Evolutionary conservation across 306 rosid genomes (phyloP).

Genomic region (Ochetophila trinervis): DNA sequence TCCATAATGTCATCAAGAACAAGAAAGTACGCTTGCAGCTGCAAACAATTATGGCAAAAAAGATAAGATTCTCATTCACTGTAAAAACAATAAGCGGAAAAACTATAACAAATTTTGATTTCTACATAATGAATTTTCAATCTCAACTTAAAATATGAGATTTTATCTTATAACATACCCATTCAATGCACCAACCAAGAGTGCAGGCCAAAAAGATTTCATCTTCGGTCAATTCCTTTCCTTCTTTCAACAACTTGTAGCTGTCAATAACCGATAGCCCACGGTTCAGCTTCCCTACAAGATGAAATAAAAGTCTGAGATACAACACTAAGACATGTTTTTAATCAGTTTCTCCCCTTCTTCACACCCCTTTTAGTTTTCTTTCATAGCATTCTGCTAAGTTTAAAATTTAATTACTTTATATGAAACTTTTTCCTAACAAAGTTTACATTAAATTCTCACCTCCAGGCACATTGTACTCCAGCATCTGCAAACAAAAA

Average conservation of each 20-base stretch:
- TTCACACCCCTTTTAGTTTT: constrained; percentile 5
- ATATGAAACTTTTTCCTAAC: constrained; percentile 10
- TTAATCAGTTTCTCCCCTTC: constrained; percentile 2
- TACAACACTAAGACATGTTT: constrained; percentile 15
- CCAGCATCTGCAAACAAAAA: constrained; percentile 55
- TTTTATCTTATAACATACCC: constrained; percentile 28
- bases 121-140: neutral
- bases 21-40: constrained; percentile 44
- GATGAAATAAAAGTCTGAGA: constrained; percentile 13
- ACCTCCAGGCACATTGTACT: constrained; percentile 97
- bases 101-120: neutral
- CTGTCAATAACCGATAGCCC: constrained; percentile 42
- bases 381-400: constrained; percentile 5
- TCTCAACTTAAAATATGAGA: constrained; percentile 4
- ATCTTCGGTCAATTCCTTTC: constrained; percentile 27
- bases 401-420: neutral
- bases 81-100: neutral
- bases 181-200: constrained; percentile 52
- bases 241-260: constrained; percentile 33
- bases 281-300: constrained; percentile 41
- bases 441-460: constrained; percentile 12
- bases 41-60: constrained; percentile 5
- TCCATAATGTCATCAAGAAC: constrained; percentile 46
- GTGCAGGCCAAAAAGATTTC: constrained; percentile 41
- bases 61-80: neutral